Evolutionary conservation across 139 green algal genomes (phyloP).

Genomic region (Tetradesmus lagerheimii): DNA sequence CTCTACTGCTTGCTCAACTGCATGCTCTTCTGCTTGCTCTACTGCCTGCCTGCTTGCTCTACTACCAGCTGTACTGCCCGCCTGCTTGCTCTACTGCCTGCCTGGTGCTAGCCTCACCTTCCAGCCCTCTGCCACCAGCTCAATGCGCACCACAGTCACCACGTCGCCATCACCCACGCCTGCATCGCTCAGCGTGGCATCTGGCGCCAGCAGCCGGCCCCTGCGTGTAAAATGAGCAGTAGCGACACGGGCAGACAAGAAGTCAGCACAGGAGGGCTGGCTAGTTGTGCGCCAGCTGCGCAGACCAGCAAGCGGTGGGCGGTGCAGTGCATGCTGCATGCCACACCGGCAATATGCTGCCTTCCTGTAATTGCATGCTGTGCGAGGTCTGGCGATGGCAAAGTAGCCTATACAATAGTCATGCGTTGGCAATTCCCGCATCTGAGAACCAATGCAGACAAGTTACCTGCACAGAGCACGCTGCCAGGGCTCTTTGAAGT

Average conservation of each 20-base stretch:
- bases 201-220: slow-evolving; percentile 40
- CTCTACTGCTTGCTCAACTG: neutral
- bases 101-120: slow-evolving; percentile 28
- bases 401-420: too few species aligned
- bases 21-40: neutral
- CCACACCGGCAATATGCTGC: too few species aligned
- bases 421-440: too few species aligned
- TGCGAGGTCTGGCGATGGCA: too few species aligned
- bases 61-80: too few species aligned
- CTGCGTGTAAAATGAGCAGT: neutral
- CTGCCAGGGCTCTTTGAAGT: slow-evolving; percentile 75
- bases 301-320: too few species aligned
- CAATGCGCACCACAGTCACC: slow-evolving; percentile 60
- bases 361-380: neutral
- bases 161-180: slow-evolving; percentile 47
- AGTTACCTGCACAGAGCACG: slow-evolving; percentile 57
- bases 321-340: too few species aligned
- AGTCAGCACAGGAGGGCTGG: too few species aligned
- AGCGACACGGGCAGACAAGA: neutral
- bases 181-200: slow-evolving; percentile 47
- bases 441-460: too few species aligned
- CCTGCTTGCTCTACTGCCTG: neutral
- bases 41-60: neutral
- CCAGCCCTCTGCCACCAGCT: slow-evolving; percentile 63
- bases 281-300: too few species aligned